These are phyloP conservation scores for Aphanomyces stellatus DNA, from an alignment of 352 stramenopile genomes.

Conservation along the genomic window DNA sequence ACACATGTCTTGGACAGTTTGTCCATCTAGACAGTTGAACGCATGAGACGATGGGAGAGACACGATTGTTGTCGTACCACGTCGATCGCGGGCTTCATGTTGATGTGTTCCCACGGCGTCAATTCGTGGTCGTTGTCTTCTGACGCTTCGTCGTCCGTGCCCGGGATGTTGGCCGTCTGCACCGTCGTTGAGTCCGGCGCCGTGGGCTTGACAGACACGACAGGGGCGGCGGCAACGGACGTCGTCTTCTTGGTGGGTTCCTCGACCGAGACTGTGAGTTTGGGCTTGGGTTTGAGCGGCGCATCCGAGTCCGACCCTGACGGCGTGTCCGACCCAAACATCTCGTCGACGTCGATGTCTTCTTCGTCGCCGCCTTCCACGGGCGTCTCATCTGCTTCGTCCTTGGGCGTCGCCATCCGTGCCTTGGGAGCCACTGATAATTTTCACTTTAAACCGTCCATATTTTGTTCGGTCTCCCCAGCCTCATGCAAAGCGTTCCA, in stretches of 20 bases:
- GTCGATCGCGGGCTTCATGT: conserved; percentile 74
- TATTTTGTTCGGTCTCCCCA: not conserved
- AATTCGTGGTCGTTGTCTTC: conserved; percentile 76
- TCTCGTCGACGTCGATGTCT: not conserved
- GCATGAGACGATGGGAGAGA: not conserved
- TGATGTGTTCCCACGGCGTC: conserved; percentile 65
- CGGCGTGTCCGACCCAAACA: not conserved
- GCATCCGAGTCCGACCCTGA: conserved; percentile 21
- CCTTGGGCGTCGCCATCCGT: no score
- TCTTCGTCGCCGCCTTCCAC: conserved; percentile 12
- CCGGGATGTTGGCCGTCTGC: conserved; percentile 9
- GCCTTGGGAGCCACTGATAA: conserved; percentile 8
- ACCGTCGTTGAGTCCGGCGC: not conserved
- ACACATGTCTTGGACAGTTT: conserved; percentile 56
- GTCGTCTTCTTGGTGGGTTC: not conserved
- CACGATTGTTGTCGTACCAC: conserved; percentile 29
- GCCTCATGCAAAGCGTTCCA: not conserved
- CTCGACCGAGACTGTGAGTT: not conserved
- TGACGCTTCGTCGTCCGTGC: conserved; percentile 71
- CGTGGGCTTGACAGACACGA: not conserved
- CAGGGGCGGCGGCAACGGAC: not conserved
- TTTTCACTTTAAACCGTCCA: conserved; percentile 5
- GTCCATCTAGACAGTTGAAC: conserved; percentile 28
- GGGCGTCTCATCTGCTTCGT: conserved; percentile 11
- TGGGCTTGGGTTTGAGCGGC: conserved; percentile 3